Evolutionary conservation across 495 filamentous ascomycete species (phyloP), one percentile per base, ranked within the genome.

Genomic region (Tuber aestivum): DNA sequence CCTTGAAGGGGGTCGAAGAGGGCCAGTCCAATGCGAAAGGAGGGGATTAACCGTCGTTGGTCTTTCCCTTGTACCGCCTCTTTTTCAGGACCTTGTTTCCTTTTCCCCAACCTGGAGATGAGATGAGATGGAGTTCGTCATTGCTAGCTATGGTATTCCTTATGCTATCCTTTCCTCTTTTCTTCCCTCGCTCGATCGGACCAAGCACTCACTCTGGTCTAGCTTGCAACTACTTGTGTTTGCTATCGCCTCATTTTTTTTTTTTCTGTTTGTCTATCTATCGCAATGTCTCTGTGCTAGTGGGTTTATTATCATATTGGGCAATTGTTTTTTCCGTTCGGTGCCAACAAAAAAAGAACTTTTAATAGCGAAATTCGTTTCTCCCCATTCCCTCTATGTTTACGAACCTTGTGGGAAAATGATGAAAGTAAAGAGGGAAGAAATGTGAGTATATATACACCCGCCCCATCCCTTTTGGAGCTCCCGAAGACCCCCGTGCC

Each of bases 1-100:
- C 50, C 50, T 61, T 61, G 50, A 61, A 61, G 23, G 50, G 27
- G 27, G 21, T 74, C n/a, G 70, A 70, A 45, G 73, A 44, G 40
- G 71, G 44, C 44, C 35, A 5, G 27, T 14, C 18, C 4, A 18
- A 35, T 35, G 56, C 20, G 56, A 65, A 65, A 14, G 56, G 16
- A 6, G 27, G 27, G 56, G 16, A 21, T 72, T 50, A 41, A 44
- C 70, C 72, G 35, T 74, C 41, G 41, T 75, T 27, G 2, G 38
- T 56, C 10, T 37, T 35, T 10, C 16, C 74, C 27, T 76, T 76
- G 70, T 16, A 73, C 45, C 5, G 21, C 27, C 44, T 38, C 56
- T 74, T 75, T 75, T 65, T 65, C 18, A 35, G 56, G 56, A 35
- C 27, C 2, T 65, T 35, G 16, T 65, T 65, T 20, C 56, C 32